phyloP scores from a whole-genome alignment of 257 asterid genomes.

The Solanum clarkiae region DNA sequence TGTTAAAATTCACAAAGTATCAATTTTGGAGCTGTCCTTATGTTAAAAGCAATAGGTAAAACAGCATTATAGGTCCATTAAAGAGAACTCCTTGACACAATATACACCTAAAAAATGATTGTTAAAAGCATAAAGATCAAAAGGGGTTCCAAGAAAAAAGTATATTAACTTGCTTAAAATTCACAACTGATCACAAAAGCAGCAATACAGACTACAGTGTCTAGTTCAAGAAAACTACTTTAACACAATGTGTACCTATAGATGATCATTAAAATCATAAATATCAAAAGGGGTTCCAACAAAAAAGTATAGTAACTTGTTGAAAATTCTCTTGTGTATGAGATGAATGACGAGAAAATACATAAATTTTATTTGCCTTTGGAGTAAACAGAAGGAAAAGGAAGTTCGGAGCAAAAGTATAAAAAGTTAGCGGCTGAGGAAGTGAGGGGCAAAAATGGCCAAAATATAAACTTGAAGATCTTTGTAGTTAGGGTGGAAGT shows the following conservation, averaged over 20 bases:
- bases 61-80: background rate
- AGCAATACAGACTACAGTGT: background rate
- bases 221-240: background rate
- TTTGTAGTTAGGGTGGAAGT: background rate
- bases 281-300: background rate
- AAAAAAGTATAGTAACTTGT: background rate
- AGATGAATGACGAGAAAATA: background rate
- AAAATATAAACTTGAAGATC: background rate
- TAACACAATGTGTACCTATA: background rate
- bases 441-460: background rate
- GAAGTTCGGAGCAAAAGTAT: background rate
- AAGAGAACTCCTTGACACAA: background rate
- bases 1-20: background rate
- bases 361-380: background rate
- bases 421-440: background rate
- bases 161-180: background rate
- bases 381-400: background rate
- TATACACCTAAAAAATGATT: background rate
- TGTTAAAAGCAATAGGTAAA: background rate
- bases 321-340: background rate
- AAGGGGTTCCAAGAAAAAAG: background rate
- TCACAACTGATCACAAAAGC: background rate
- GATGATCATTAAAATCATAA: background rate
- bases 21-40: background rate
- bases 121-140: background rate